Evolutionary conservation across 108 stramenopile species (phyloP).

Genomic region (Fragilariopsis cylindrus): DNA sequence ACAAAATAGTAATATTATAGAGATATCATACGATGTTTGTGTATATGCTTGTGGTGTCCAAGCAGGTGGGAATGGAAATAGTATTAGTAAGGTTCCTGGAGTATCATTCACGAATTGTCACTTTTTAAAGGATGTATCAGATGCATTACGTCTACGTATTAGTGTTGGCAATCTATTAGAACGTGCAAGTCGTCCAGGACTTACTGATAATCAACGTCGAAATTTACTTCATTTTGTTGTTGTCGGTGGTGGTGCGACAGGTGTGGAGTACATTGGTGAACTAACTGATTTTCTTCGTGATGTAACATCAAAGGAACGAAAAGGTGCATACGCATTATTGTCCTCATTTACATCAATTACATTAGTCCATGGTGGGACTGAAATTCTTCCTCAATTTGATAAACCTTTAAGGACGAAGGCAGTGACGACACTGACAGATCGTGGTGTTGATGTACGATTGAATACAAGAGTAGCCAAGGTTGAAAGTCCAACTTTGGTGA

Average conservation of each 20-base stretch:
- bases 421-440: constrained; percentile 32
- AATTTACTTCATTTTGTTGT: constrained; percentile 51
- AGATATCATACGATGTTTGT: too few relatives aligned
- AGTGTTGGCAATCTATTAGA: constrained; percentile 57
- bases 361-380: constrained; percentile 54
- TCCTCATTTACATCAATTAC: constrained; percentile 45
- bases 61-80: constrained; percentile 47
- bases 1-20: too few relatives aligned
- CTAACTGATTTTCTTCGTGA: constrained; percentile 61
- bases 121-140: constrained; percentile 50
- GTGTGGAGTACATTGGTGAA: constrained; percentile 74
- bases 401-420: constrained; percentile 46
- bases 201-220: constrained; percentile 24
- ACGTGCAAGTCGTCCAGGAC: constrained; percentile 57
- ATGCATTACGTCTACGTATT: constrained; percentile 47
- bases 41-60: constrained; percentile 17
- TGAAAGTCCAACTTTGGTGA: constrained; percentile 36
- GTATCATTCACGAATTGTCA: constrained; percentile 23
- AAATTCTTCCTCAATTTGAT: constrained; percentile 67
- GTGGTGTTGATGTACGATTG: constrained; percentile 60
- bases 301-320: constrained; percentile 25
- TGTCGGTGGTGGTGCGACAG: constrained; percentile 77
- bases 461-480: constrained; percentile 58
- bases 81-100: constrained; percentile 43
- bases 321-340: constrained; percentile 57